phyloP scores from a whole-genome alignment of 2,329 filamentous ascomycete genomes.

The Calonectria honghensis region DNA sequence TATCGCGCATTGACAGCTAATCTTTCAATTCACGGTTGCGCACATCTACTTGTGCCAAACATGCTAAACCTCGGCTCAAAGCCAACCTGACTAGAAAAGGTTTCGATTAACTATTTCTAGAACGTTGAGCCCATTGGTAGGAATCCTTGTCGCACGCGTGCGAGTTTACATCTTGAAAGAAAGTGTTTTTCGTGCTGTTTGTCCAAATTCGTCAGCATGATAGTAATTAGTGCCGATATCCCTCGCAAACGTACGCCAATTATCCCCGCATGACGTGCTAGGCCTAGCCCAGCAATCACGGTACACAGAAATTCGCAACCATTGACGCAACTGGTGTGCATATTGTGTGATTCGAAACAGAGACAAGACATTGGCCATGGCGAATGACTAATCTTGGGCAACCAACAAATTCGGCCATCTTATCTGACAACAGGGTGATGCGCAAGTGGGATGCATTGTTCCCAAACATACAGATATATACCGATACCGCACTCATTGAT shows the following conservation, averaged over 20 bases:
- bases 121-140: background rate
- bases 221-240: background rate
- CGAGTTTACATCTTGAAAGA: background rate
- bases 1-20: background rate
- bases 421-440: conserved; percentile 16
- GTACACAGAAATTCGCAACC: conserved; percentile 30
- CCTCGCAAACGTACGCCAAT: background rate
- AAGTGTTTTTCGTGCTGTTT: background rate
- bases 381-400: conserved; percentile 15
- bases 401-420: background rate
- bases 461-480: background rate
- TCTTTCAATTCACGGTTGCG: background rate
- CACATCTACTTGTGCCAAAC: background rate
- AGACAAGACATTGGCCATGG: conserved; percentile 20
- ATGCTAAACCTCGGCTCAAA: background rate
- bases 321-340: conserved; percentile 27
- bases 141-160: background rate
- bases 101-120: background rate
- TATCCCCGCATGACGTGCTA: conserved; percentile 32
- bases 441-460: background rate
- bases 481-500: background rate
- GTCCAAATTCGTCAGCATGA: background rate
- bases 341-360: conserved; percentile 22
- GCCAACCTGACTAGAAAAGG: background rate
- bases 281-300: conserved; percentile 22